Base-by-base conservation (phyloP, 345 rosid species). In the Eucalyptus erythrocorys region DNA sequence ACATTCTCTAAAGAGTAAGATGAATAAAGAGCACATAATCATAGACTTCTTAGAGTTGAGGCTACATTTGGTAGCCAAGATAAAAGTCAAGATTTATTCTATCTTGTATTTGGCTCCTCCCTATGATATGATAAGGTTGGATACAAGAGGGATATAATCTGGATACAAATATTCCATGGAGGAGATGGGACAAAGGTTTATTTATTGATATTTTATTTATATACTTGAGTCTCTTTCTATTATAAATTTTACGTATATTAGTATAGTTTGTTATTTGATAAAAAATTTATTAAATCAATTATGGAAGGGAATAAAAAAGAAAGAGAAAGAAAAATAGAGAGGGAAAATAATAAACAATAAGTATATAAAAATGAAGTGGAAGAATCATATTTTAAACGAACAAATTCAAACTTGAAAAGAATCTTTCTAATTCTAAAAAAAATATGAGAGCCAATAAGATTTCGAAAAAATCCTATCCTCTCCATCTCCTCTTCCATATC, bases 41-140 rank as follows among this genome's bases (percentile, higher is more conserved):
- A 59, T 59, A 59, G 66, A 26, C 32, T 59, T 59, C 2, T 59
- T 27, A 59, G n/a, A 57, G 14, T 0, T 10, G 1, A 55, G 3
- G 5, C 26, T 53, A 53, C 1, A 1, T 22, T 55, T 55, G 61
- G 13, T 55, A 55, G 61, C 24, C 3, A 55, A 55, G n/a, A n/a
- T n/a, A n/a, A n/a, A n/a, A n/a, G n/a, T n/a, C n/a, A n/a, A n/a
- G 10, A 55, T 55, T 22, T 9, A 0, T 9, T 30, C 0, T 55
- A 24, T 55, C 13, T 24, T 55, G 30, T 55, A 24, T 55, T 24
- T 55, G 27, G 61, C 27, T 55, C 61, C 61, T 55, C 13, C 30
- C 13, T 24, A 55, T 10, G 3, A 55, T 55, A 55, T 3, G 30
- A 55, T 22, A 55, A 55, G 61, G 9, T 24, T 3, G 13, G 61